phyloP scores from a whole-genome alignment of 257 asterid species.

The Solanum paucissectum region DNA sequence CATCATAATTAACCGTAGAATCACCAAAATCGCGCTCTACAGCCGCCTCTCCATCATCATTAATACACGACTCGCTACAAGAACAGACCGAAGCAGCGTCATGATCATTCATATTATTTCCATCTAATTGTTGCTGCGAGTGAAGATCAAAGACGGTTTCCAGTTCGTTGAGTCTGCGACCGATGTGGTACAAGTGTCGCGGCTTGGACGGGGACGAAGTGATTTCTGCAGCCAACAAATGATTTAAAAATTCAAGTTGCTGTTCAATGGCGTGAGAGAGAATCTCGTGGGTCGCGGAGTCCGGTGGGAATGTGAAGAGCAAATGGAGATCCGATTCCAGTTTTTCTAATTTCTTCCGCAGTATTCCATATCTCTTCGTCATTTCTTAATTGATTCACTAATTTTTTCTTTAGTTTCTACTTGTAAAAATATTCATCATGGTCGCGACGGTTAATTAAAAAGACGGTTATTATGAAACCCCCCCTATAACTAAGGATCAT shows the following conservation, averaged over 20 bases:
- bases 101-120: neutral
- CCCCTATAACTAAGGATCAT: neutral
- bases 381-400: neutral
- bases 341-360: slow-evolving; percentile 50
- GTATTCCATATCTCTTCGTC: slow-evolving; percentile 12
- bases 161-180: slow-evolving; percentile 3
- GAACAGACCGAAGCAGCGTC: slow-evolving; percentile 14
- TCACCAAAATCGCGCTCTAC: neutral
- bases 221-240: slow-evolving; percentile 11
- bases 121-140: neutral
- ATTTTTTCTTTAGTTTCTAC: neutral
- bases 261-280: slow-evolving; percentile 4
- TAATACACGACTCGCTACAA: neutral
- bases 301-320: slow-evolving; percentile 17
- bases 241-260: slow-evolving; percentile 7
- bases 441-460: neutral
- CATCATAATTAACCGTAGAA: neutral
- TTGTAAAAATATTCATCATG: neutral
- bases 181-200: slow-evolving; percentile 4
- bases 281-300: slow-evolving; percentile 1
- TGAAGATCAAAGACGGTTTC: slow-evolving; percentile 1
- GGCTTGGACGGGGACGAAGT: slow-evolving; percentile 9
- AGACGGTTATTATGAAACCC: neutral
- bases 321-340: slow-evolving; percentile 34
- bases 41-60: neutral